Base-by-base conservation (phyloP, 176 grass and related monocot genomes). In the Tuctoria greenei region DNA sequence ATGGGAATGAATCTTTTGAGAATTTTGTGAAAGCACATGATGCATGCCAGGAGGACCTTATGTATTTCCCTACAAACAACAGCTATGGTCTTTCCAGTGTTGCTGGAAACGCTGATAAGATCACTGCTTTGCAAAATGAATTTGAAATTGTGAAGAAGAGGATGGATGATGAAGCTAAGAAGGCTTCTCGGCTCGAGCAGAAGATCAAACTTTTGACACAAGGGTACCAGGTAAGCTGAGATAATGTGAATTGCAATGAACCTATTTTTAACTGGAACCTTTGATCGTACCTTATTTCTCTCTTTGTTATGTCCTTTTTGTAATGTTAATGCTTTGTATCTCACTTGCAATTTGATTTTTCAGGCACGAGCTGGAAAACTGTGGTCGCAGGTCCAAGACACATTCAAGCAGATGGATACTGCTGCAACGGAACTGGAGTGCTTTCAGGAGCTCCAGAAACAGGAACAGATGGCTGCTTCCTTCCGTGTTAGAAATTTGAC, bases 131-230 rank as follows among this genome's bases (percentile, higher is more conserved):
- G 39, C 88, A 89, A 90, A 87, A 93, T 75, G 91, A 97, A 63
- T 97, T 93, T 79, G 94, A 97, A 83, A 83, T 89, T 64, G 91
- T 97, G 70, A 93, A 90, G 66, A 93, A 76, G 74, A 86, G 67
- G 79, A 93, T 97, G 91, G 88, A 93, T 67, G 94, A 93, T 72
- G 91, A 97, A 84, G 86, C 91, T 49, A 97, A 97, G 75, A 88
- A 91, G 81, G 90, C 94, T 34, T 83, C 83, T 61, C 81, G 87
- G n/a, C 83, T 93, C 73, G 94, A 93, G 74, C 94, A 97, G 78
- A 97, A 97, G 69, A 91, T 97, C 41, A 97, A 97, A 68, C 71
- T 97, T 73, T 78, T 97, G 65, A 97, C 91, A 73, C 90, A 91
- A 78, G 94, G 94, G 70, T 89, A 93, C 82, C 94, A 97, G 86